These are phyloP conservation scores for Penicillium odoratum DNA, from an alignment of 495 filamentous ascomycete genomes.

Conservation along the genomic window DNA sequence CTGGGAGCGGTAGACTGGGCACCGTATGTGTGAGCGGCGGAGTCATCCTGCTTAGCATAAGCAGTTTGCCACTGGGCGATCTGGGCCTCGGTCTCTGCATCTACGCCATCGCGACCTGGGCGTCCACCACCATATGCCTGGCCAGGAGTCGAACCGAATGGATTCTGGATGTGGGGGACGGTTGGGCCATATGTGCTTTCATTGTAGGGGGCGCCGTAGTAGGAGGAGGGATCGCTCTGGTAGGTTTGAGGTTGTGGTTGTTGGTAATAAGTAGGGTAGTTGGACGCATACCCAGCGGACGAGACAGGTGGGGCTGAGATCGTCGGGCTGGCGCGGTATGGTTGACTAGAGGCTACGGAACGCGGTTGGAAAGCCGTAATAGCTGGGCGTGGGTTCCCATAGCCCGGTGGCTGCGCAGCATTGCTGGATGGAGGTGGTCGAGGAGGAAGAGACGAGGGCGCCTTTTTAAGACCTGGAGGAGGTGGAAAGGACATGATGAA, in stretches of 20 bases:
- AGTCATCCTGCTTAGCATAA: constrained; percentile 55
- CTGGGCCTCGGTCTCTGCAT: constrained; percentile 87
- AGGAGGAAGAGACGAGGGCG: constrained; percentile 74
- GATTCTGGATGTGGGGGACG: constrained; percentile 80
- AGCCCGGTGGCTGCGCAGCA: constrained; percentile 44
- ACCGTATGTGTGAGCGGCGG: constrained; percentile 23
- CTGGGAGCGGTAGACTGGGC: constrained; percentile 41
- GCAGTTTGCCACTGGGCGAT: constrained; percentile 97
- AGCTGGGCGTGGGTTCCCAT: constrained; percentile 34
- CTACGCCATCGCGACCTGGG: constrained; percentile 48
- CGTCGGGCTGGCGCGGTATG: constrained; percentile 43
- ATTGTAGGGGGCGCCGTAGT: constrained; percentile 54
- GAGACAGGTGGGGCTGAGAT: constrained; percentile 46
- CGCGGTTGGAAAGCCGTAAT: constrained; percentile 65
- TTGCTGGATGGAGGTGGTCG: constrained; percentile 71
- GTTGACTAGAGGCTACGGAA: constrained; percentile 55
- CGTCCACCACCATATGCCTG: constrained; percentile 35
- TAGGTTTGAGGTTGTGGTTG: constrained; percentile 35
- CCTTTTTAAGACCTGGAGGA: constrained; percentile 80
- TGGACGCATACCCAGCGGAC: constrained; percentile 37
- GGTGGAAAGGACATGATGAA: constrained; percentile 96
- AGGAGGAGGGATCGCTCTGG: constrained; percentile 46
- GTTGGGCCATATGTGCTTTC: constrained; percentile 54
- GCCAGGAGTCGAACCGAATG: constrained; percentile 69
- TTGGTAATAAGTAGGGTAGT: constrained; percentile 39